Evolutionary conservation across 768 basidiomycete species (phyloP).

Genomic region (Leccinellum albellum): DNA sequence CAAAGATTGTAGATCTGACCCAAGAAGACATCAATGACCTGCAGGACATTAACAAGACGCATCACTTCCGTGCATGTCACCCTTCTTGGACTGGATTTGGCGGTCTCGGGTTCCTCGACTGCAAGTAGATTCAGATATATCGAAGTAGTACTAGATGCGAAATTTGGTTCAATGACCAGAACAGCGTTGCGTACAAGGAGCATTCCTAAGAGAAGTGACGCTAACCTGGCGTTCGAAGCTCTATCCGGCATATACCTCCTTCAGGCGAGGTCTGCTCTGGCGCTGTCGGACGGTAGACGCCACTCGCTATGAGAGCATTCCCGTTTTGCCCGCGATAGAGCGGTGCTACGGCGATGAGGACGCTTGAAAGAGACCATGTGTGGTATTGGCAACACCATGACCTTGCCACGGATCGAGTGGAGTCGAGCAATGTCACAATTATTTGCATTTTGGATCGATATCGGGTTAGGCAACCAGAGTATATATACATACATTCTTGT

Average conservation of each 20-base stretch:
- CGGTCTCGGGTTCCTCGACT: constrained; percentile 56
- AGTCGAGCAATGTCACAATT: background rate
- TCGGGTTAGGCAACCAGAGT: background rate
- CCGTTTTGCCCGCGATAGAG: background rate
- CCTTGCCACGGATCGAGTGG: background rate
- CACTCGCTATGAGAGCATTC: background rate
- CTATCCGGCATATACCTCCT: background rate
- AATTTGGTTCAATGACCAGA: background rate
- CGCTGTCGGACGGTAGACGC: background rate
- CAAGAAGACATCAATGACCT: constrained; percentile 59
- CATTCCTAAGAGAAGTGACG: background rate
- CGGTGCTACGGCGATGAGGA: background rate
- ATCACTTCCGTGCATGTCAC: constrained; percentile 62
- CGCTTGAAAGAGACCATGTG: background rate
- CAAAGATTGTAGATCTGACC: constrained; percentile 56
- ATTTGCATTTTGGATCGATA: constrained; percentile 4
- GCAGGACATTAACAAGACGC: constrained; percentile 54
- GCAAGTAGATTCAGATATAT: constrained; percentile 28
- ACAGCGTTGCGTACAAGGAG: background rate
- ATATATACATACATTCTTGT: constrained; percentile 11
- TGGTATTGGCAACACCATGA: background rate
- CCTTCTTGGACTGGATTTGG: constrained; percentile 66
- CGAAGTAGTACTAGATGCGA: constrained; percentile 2
- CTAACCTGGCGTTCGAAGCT: background rate
- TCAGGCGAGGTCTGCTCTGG: constrained; percentile 11